Base-by-base conservation (phyloP, 257 asterid species). In the Striga asiatica region DNA sequence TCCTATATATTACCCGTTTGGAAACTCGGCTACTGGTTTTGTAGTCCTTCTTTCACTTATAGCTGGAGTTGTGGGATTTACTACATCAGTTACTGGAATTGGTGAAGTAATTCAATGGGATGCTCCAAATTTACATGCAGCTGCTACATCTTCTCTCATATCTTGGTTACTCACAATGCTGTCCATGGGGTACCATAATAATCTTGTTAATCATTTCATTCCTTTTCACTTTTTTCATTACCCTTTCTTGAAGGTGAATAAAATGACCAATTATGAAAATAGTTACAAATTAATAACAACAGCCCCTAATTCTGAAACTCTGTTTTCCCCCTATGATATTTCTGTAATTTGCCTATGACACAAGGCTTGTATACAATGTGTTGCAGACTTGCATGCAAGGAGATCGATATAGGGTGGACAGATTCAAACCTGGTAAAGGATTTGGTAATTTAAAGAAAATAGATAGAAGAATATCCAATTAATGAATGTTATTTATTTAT, bases 301-400 rank as follows among this genome's bases (percentile, higher is more conserved):
- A n/a, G n/a, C n/a, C n/a, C n/a, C n/a, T n/a, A n/a, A n/a, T 34
- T 3, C 1, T 7, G 41, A 8, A 7, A 34, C 3, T 34, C 3
- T 3, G 41, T 1, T 34, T 12, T 8, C 8, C 41, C 41, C 1
- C 11, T 2, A 1, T 14, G 53, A 47, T 18, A 19, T 20, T 20
- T 48, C 8, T 2, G 31, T 48, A 48, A 22, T 48, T 2, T 48
- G 1, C 14, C 17, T 16, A 14, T 17, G 49, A 42, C 49, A 17
- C 19, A 9, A 41, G 11, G 8, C 8, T 41, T 5, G 5, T 56
- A 13, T 35, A 65, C 50, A 21, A 31, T 35, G 4, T 50, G 66
- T 43, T 74, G 72, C 82, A 92, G 98, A 66, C 66, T 88, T 42
- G 94, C 93, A 24, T 84, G 97, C 78, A 92, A 92, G 66, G 98